A percentile compares a stretch with the other conserved stretches of the same genome.
Conservation (phyloP, 208 protist genomes). For the Crithidia acanthocephali region DNA sequence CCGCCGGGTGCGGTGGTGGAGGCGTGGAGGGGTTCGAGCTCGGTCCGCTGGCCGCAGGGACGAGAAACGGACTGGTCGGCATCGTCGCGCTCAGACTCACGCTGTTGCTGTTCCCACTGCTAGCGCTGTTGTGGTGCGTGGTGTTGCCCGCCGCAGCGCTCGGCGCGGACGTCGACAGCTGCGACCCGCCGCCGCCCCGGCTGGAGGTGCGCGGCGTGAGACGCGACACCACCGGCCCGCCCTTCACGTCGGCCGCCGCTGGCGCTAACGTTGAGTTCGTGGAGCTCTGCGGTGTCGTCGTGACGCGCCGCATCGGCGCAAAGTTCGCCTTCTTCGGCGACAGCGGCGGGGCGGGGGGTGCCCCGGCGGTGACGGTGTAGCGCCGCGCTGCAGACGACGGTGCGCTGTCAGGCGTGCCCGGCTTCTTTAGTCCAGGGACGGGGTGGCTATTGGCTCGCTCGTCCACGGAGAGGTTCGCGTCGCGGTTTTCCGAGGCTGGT, state of each 20-base stretch:
- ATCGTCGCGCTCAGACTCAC: background rate
- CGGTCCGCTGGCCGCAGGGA: background rate
- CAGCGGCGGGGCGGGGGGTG: background rate
- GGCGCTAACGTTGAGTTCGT: background rate
- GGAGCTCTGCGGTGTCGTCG: background rate
- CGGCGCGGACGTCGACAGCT: background rate
- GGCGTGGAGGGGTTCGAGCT: background rate
- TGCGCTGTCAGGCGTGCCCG: background rate
- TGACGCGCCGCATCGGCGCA: conserved; percentile 5
- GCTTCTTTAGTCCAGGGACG: background rate
- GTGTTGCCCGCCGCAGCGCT: too few species aligned
- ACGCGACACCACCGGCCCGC: background rate
- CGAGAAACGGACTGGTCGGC: background rate
- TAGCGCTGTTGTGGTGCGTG: background rate
- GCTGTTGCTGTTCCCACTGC: background rate
- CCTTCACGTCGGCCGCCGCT: background rate
- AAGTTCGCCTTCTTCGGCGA: conserved; percentile 7
- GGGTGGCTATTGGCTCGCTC: background rate
- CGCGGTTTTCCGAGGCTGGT: background rate
- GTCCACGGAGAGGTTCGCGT: background rate
- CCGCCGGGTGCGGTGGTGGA: background rate
- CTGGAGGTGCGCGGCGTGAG: background rate
- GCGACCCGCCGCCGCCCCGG: background rate
- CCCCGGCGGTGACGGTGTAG: background rate
- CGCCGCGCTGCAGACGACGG: background rate